A percentile compares a stretch with the other conserved stretches of the same genome.
phyloP scores from a whole-genome alignment of 768 basidiomycete species.

The Ramaria sp. region DNA sequence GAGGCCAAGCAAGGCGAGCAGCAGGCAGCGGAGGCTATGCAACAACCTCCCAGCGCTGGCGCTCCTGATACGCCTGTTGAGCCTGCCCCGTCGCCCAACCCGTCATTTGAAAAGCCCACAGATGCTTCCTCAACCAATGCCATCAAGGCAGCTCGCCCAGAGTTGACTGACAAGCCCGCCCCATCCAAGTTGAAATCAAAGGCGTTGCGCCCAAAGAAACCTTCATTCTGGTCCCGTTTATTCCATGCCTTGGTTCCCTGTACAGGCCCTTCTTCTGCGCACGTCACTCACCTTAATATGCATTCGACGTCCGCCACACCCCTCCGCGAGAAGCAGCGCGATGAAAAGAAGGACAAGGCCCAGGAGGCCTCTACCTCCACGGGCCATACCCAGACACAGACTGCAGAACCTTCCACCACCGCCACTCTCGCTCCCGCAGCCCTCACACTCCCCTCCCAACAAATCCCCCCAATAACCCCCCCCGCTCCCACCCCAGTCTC shows the following conservation, averaged over 20 bases:
- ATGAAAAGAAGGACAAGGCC: background rate
- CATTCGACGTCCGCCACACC: slow-evolving; percentile 12
- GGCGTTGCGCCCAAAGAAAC: slow-evolving; percentile 19
- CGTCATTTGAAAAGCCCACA: slow-evolving; percentile 1
- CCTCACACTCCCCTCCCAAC: background rate
- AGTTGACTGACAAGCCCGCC: background rate
- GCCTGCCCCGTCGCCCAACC: background rate
- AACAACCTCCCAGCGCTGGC: background rate
- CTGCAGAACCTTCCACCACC: background rate
- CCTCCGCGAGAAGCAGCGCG: slow-evolving; percentile 22
- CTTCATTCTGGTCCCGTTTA: slow-evolving; percentile 50
- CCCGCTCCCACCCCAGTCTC: slow-evolving; percentile 40
- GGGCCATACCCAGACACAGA: background rate
- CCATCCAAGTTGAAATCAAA: background rate
- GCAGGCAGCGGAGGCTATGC: background rate
- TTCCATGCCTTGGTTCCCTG: slow-evolving; percentile 59
- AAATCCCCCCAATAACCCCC: slow-evolving; percentile 10
- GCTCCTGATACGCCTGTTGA: background rate
- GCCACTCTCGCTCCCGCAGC: background rate
- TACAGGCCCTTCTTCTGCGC: slow-evolving; percentile 41
- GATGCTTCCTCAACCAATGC: background rate
- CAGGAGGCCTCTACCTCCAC: background rate
- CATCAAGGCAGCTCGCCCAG: background rate
- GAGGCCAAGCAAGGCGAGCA: slow-evolving; percentile 1
- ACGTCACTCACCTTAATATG: slow-evolving; percentile 15